Base-by-base conservation (phyloP, 2,329 filamentous ascomycete species). In the Fusarium dimerum region DNA sequence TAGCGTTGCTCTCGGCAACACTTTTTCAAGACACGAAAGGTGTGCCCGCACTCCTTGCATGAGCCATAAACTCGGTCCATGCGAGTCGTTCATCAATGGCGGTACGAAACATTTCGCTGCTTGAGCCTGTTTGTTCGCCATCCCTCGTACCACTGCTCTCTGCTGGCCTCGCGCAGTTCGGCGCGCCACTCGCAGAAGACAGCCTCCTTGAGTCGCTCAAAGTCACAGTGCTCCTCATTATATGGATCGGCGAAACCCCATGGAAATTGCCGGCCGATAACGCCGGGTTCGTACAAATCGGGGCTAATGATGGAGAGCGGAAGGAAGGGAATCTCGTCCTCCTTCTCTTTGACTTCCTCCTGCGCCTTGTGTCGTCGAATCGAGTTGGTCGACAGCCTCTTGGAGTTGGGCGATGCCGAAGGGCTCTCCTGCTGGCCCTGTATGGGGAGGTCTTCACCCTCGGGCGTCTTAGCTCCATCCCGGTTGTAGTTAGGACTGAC, bases 231-330 rank as follows among this genome's bases (percentile, higher is more conserved):
- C 63, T 89, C 84, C 30, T 86, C 80, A 66, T 97, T 87, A 76
- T 94, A 92, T 1, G 94, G 94, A 67, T 97, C 91, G 5, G 94
- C 94, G 63, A 97, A 95, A 7, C 94, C 94, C 94, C 94, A 99
- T 0, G 94, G 90, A 70, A 97, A 99, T 59, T 88, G 87, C 54
- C 94, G 89, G 43, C 94, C 94, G 54, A 96, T 76, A 15, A 89
- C 78, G 32, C 81, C 83, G 9, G 87, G 87, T 65, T 95, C 90
- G 73, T 97, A 96, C 40, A 90, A 83, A 70, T 99, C 94, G 0
- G 94, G 94, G 56, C 91, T 96, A 69, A 99, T 88, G 69, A 97
- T 90, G 40, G 92, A 96, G 67, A 97, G 85, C 1, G 94, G 94
- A 26, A 97, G 77, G 68, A 90, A 88, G 0, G 90, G 90, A 11